phyloP scores from a whole-genome alignment of 179 eudicot genomes.

The Sideroxylon spinosum region DNA sequence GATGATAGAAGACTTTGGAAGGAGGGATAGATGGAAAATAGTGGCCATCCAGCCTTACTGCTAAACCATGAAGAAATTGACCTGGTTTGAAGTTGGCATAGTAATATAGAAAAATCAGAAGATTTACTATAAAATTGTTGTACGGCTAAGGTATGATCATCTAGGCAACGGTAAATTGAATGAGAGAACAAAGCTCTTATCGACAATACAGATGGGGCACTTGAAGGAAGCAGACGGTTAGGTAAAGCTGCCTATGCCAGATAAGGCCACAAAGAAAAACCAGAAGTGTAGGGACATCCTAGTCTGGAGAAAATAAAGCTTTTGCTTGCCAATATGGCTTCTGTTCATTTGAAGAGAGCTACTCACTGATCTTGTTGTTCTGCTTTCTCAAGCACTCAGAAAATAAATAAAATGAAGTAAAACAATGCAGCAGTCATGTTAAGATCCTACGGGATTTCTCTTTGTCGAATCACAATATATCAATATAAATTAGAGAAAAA shows the following conservation, averaged over 20 bases:
- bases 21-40: background rate
- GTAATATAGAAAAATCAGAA: background rate
- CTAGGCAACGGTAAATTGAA: background rate
- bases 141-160: background rate
- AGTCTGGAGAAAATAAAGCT: background rate
- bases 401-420: background rate
- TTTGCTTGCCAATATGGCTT: background rate
- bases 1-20: background rate
- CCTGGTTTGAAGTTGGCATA: background rate
- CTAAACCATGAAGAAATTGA: background rate
- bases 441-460: background rate
- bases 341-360: background rate
- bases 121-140: background rate
- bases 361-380: background rate
- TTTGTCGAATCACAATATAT: background rate
- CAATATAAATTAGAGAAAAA: background rate
- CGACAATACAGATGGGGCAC: background rate
- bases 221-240: background rate
- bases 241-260: background rate
- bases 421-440: too few relatives aligned
- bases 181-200: background rate
- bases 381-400: background rate
- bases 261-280: background rate
- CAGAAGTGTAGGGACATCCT: background rate
- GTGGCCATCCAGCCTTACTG: background rate